phyloP scores from a whole-genome alignment of 805 yeast species.

The Cyberlindnera sargentensis region DNA sequence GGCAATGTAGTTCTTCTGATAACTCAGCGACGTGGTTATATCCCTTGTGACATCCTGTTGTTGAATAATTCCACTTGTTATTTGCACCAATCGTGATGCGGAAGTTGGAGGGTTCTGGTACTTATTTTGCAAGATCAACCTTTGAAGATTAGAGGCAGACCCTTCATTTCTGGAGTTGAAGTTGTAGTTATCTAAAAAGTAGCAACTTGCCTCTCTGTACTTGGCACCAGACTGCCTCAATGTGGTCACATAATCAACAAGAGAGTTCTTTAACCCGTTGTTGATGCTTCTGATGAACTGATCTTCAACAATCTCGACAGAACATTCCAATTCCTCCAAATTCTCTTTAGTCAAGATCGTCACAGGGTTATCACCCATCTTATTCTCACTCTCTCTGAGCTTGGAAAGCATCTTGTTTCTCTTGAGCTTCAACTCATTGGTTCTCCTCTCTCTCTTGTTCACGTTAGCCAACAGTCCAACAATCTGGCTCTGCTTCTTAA shows the following conservation, averaged over 20 bases:
- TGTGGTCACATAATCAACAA: constrained; percentile 34
- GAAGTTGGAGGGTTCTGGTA: constrained; percentile 3
- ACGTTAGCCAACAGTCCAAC: constrained; percentile 39
- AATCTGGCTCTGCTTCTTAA: constrained; percentile 37
- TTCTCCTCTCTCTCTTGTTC: constrained; percentile 43
- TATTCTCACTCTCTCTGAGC: constrained; percentile 37
- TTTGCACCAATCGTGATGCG: not conserved
- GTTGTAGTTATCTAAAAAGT: constrained; percentile 17
- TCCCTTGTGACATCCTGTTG: constrained; percentile 2
- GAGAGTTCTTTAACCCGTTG: constrained; percentile 36
- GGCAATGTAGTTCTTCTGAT: constrained; percentile 8
- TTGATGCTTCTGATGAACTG: constrained; percentile 43
- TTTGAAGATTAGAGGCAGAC: constrained; percentile 17
- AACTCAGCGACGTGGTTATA: constrained; percentile 2
- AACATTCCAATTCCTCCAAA: constrained; percentile 43
- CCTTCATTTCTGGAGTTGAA: constrained; percentile 4
- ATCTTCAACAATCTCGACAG: constrained; percentile 44
- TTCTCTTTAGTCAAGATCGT: constrained; percentile 41
- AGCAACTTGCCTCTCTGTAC: constrained; percentile 13
- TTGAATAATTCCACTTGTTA: not conserved
- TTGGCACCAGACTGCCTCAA: constrained; percentile 14
- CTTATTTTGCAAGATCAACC: constrained; percentile 21
- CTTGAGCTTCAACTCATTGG: constrained; percentile 30
- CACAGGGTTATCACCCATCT: constrained; percentile 38
- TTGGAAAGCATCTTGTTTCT: constrained; percentile 32